Evolutionary conservation across 495 filamentous ascomycete genomes (phyloP), one percentile per base, ranked within the genome.

Genomic region (Hypoxylon lenormandii): DNA sequence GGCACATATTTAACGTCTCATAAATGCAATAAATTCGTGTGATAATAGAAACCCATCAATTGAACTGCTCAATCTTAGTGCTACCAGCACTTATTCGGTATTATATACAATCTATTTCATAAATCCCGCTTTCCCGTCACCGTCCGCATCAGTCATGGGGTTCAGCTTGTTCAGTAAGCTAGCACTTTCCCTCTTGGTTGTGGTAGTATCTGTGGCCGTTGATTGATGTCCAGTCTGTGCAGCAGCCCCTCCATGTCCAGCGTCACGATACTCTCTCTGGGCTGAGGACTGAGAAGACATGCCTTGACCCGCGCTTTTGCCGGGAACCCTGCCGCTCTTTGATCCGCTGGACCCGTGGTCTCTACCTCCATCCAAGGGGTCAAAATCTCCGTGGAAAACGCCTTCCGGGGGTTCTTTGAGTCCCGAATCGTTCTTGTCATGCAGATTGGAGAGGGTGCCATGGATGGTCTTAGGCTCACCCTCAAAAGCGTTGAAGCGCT

Each of bases 401-500:
- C 51, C 71, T 19, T 62, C 59, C 19, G 56, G 62, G 6, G 60
- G 26, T 15, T 48, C 45, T 6, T 48, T 70, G 4, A 59, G 42
- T 1, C 63, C 60, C 0, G 26, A 5, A 16, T 57, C 54, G n/a
- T 70, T 50, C 57, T 70, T 61, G 68, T 66, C 30, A 21, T 62
- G 59, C 66, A 64, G 36, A 58, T 62, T 68, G 50, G 53, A 43
- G 58, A 77, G 23, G 1, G 73, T 69, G 38, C 77, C 72, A 18
- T 82, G 80, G 43, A 87, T 80, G 43, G 77, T 62, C 51, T 79
- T 80, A 16, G 85, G 85, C 69, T 85, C 83, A 37, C 87, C 87
- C 65, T 84, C 82, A 60, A 88, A 88, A 10, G 75, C 81, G 69
- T 85, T 83, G 47, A 80, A 82, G 23, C 81, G 81, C 74, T 85